Evolutionary conservation across 495 filamentous ascomycete genomes (phyloP).

Genomic region (Letharia columbiana): DNA sequence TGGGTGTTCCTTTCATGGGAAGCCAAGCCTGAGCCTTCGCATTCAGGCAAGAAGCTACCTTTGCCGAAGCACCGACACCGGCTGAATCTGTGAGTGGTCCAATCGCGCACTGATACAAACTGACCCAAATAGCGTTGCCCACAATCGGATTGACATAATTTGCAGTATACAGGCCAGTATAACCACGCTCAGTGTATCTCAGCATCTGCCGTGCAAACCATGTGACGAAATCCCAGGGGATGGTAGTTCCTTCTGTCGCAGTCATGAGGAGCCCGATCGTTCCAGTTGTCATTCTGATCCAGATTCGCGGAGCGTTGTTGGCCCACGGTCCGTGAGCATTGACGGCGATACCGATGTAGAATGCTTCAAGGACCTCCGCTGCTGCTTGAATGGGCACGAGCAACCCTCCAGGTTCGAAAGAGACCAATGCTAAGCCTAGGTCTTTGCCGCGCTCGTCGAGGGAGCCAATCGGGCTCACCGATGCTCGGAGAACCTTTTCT

Average conservation of each 20-base stretch:
- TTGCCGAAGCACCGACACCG: neutral
- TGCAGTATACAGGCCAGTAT: neutral
- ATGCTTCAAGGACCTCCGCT: neutral
- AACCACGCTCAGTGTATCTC: neutral
- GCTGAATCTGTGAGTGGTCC: neutral
- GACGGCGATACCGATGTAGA: neutral
- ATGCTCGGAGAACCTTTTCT: neutral
- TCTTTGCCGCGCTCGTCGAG: neutral
- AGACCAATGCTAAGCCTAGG: neutral
- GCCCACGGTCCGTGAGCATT: constrained; percentile 1
- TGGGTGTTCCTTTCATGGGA: neutral
- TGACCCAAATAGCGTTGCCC: constrained; percentile 2
- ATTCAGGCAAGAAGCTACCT: neutral
- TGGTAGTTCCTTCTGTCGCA: neutral
- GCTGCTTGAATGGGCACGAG: neutral
- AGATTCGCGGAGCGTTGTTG: neutral
- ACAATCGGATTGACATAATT: neutral
- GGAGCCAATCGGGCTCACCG: neutral
- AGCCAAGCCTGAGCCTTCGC: neutral
- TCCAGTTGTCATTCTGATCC: constrained; percentile 1
- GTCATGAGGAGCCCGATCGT: neutral
- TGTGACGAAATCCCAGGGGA: constrained; percentile 5
- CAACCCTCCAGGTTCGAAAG: neutral
- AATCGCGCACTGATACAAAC: neutral
- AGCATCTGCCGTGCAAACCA: constrained; percentile 4